Conservation (phyloP, 805 yeast species). For the Metschnikowia continentalis region DNA sequence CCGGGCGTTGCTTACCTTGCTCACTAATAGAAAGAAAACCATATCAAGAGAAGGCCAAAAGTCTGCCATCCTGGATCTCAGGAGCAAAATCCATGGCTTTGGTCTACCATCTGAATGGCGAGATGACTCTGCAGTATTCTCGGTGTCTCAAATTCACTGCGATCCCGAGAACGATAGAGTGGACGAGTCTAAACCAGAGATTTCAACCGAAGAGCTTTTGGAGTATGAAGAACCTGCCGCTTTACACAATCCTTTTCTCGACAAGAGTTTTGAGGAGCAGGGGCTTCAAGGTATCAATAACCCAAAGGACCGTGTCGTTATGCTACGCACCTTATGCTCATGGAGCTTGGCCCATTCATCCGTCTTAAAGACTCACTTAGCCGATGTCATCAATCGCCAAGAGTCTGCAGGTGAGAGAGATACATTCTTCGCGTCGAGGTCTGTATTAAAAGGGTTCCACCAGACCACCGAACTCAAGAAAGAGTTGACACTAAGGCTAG, state of each 20-base stretch:
- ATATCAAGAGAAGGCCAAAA: conserved; percentile 22
- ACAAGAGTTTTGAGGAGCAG: conserved; percentile 24
- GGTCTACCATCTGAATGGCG: conserved; percentile 42
- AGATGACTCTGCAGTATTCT: conserved; percentile 14
- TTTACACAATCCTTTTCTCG: conserved; percentile 21
- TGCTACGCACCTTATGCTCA: conserved; percentile 32
- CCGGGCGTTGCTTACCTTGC: conserved; percentile 28
- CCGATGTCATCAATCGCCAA: conserved; percentile 23
- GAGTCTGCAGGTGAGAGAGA: conserved; percentile 39
- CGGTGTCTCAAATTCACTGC: conserved; percentile 2
- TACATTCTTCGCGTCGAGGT: conserved; percentile 32
- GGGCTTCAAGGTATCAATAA: conserved; percentile 32
- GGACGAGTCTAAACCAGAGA: conserved; percentile 23
- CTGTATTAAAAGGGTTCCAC: conserved; percentile 33
- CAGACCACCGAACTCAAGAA: conserved; percentile 27
- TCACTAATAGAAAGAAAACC: conserved; percentile 35
- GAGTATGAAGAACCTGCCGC: conserved; percentile 15
- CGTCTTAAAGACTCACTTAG: conserved; percentile 23
- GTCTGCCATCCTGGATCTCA: conserved; percentile 33
- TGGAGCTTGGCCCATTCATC: conserved; percentile 37
- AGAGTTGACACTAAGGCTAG: conserved; percentile 27
- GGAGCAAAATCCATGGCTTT: conserved; percentile 20
- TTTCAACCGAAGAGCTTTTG: conserved; percentile 10
- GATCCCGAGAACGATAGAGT: conserved; percentile 17
- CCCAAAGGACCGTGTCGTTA: conserved; percentile 32